Conservation (phyloP, 2,329 filamentous ascomycete species). For the Dothideomycetes sp. region DNA sequence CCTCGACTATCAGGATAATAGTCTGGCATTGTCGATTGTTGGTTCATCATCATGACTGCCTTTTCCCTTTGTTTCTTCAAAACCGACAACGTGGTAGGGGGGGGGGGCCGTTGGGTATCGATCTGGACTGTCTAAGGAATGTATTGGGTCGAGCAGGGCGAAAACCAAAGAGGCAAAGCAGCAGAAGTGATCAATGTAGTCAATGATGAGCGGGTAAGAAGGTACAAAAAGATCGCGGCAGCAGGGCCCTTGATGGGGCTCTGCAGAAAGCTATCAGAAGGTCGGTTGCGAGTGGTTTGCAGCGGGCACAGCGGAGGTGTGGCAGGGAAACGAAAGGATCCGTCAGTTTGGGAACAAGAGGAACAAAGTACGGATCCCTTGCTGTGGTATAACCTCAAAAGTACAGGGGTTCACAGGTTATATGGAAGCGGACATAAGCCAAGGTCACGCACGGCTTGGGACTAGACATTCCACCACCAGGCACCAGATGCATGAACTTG, state of each 20-base stretch:
- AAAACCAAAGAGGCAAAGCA: neutral
- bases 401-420: constrained; percentile 7
- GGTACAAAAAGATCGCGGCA: neutral
- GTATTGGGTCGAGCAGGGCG: no score
- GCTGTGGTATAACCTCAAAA: constrained; percentile 21
- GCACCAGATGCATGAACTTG: constrained; percentile 24
- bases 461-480: constrained; percentile 18
- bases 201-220: neutral
- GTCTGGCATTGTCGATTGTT: neutral
- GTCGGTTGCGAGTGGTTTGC: neutral
- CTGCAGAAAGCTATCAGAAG: neutral
- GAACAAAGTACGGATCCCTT: constrained; percentile 15
- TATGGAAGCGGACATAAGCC: constrained; percentile 5
- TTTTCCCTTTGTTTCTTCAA: no score
- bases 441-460: neutral
- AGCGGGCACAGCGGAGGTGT: neutral
- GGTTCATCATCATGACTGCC: neutral
- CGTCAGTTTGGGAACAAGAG: constrained; percentile 7
- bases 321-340: constrained; percentile 4
- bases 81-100: no score
- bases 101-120: no score
- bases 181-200: neutral
- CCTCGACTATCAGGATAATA: neutral
- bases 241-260: neutral
- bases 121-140: no score